phyloP scores from a whole-genome alignment of 2,329 filamentous ascomycete species.

The Clonostachys rhizophaga region DNA sequence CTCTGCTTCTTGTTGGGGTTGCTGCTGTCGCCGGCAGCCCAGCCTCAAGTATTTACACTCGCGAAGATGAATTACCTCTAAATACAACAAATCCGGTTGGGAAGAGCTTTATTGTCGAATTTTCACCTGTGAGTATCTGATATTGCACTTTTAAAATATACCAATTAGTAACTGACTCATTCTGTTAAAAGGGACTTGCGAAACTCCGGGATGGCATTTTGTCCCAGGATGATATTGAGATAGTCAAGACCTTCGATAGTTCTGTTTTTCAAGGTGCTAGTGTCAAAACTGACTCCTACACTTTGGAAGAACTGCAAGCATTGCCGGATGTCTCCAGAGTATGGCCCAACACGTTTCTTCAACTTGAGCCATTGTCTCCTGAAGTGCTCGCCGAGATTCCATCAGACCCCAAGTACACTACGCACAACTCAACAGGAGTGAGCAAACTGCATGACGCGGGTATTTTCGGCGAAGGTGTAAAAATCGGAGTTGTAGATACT shows the following conservation, averaged over 20 bases:
- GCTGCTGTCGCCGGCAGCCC: no score
- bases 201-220: no score
- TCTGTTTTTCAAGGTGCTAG: conserved; percentile 12
- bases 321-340: conserved; percentile 12
- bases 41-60: no score
- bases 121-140: not conserved
- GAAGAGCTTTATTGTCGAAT: not conserved
- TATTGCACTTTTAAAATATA: not conserved
- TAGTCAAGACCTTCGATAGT: not conserved
- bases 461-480: conserved; percentile 12
- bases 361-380: conserved; percentile 1
- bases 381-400: not conserved
- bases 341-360: conserved; percentile 8
- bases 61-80: no score
- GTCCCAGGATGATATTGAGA: not conserved
- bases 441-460: conserved; percentile 13
- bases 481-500: conserved; percentile 16
- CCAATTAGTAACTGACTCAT: no score
- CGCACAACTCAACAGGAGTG: conserved; percentile 15
- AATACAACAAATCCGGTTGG: not conserved
- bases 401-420: conserved; percentile 8
- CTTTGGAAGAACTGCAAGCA: conserved; percentile 7
- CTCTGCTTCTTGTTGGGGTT: no score
- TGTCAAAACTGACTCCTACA: conserved; percentile 7
- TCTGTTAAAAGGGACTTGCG: no score